Conservation (phyloP, 176 grass and related monocot genomes). For the Tuctoria greenei region DNA sequence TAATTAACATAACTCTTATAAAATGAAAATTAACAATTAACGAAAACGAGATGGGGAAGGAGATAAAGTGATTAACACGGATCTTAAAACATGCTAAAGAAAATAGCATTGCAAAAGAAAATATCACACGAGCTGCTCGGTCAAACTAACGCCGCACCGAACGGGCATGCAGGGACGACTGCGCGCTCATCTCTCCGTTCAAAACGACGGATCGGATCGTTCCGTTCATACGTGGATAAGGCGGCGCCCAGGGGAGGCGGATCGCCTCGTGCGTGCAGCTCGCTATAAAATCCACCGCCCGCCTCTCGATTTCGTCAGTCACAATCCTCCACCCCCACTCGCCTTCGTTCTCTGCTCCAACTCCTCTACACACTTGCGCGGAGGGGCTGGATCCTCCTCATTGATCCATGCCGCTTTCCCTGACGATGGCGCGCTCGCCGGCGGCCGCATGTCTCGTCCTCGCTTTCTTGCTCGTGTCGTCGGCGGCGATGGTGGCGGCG, state of each 20-base stretch:
- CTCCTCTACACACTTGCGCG: not conserved
- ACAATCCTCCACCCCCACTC: not conserved
- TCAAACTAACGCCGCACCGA: not conserved
- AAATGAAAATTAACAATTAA: too few species aligned
- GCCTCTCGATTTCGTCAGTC: not conserved
- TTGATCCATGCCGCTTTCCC: not conserved
- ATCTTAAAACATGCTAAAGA: too few species aligned
- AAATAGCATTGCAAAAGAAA: too few species aligned
- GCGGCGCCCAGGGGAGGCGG: not conserved
- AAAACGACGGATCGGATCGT: not conserved
- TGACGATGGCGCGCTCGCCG: conserved; percentile 39
- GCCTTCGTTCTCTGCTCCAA: too few species aligned
- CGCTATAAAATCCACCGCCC: not conserved
- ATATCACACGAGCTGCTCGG: not conserved
- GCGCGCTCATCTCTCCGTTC: not conserved
- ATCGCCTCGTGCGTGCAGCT: not conserved
- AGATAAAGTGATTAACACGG: too few species aligned
- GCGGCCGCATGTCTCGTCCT: conserved; percentile 24
- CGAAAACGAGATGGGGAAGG: too few species aligned
- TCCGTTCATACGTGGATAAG: not conserved
- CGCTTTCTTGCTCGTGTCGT: conserved; percentile 7
- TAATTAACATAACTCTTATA: too few species aligned
- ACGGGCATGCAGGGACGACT: not conserved
- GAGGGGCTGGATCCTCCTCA: not conserved
- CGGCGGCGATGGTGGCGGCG: not conserved